A percentile compares a stretch with the other conserved stretches of the same genome.
Evolutionary conservation across 257 asterid species (phyloP).

Genomic region (Fraxinus anomala): DNA sequence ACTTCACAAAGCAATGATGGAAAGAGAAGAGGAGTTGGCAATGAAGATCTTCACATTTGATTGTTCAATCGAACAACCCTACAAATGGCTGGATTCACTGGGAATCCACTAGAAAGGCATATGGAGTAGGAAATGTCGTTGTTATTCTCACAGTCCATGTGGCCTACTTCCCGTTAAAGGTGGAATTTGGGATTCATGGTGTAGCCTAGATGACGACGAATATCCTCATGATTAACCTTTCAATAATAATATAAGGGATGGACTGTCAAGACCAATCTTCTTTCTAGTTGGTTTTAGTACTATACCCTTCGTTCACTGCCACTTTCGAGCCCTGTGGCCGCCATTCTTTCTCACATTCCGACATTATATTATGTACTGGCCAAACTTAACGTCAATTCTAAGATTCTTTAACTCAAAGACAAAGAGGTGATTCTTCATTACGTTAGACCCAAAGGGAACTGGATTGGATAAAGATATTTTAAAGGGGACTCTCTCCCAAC

Average conservation of each 20-base stretch:
- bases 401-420: slow-evolving; percentile 30
- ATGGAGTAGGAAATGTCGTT: slow-evolving; percentile 31
- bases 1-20: slow-evolving; percentile 40
- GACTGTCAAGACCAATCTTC: slow-evolving; percentile 29
- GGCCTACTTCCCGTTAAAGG: slow-evolving; percentile 32
- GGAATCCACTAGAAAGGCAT: slow-evolving; percentile 35
- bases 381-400: slow-evolving; percentile 27
- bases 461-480: slow-evolving; percentile 28
- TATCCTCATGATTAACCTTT: slow-evolving; percentile 37
- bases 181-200: slow-evolving; percentile 35
- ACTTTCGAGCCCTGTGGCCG: slow-evolving; percentile 36
- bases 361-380: slow-evolving; percentile 34
- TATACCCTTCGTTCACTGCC: slow-evolving; percentile 32
- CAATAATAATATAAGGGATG: slow-evolving; percentile 17
- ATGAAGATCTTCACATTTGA: slow-evolving; percentile 27
- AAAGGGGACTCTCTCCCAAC: no score
- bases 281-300: slow-evolving; percentile 37
- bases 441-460: slow-evolving; percentile 38
- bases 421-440: slow-evolving; percentile 41
- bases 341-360: slow-evolving; percentile 38
- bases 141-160: slow-evolving; percentile 27
- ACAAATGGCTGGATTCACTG: slow-evolving; percentile 39
- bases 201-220: slow-evolving; percentile 26
- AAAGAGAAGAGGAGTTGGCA: slow-evolving; percentile 38
- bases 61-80: slow-evolving; percentile 34